Evolutionary conservation across 2,329 filamentous ascomycete genomes (phyloP).

Genomic region (Hypoxylon sp.): DNA sequence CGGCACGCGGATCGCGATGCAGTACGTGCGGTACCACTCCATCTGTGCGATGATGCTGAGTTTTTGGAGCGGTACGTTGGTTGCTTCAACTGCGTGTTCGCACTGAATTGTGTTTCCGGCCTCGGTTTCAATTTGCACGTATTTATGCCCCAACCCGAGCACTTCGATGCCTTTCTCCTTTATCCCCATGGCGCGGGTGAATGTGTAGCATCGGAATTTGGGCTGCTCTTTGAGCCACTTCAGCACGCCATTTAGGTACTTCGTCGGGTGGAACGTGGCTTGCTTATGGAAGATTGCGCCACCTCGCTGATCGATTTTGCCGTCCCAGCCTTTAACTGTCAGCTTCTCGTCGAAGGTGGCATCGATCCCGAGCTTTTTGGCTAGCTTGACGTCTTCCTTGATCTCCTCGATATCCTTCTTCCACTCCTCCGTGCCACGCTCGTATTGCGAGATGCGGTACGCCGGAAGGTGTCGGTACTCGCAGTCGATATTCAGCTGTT

Average conservation of each 20-base stretch:
- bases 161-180: conserved; percentile 65
- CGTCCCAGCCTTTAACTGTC: conserved; percentile 67
- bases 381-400: conserved; percentile 62
- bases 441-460: conserved; percentile 67
- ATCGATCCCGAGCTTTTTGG: conserved; percentile 61
- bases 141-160: conserved; percentile 62
- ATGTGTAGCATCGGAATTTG: conserved; percentile 68
- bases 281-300: conserved; percentile 64
- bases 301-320: conserved; percentile 65
- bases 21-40: conserved; percentile 69
- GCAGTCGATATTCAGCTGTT: conserved; percentile 67
- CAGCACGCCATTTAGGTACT: conserved; percentile 68
- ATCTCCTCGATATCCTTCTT: conserved; percentile 62
- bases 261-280: conserved; percentile 71
- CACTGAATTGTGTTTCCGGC: conserved; percentile 64
- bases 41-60: conserved; percentile 67
- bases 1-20: conserved; percentile 69
- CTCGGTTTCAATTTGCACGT: conserved; percentile 63
- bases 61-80: conserved; percentile 70
- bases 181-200: conserved; percentile 64
- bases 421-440: conserved; percentile 59
- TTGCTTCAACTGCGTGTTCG: conserved; percentile 67
- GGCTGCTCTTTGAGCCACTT: conserved; percentile 65
- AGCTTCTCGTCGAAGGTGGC: conserved; percentile 61
- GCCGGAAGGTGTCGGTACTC: conserved; percentile 67